A percentile compares a stretch with the other conserved stretches of the same genome.
These are phyloP conservation scores for Aspergillus jensenii DNA, from an alignment of 2,329 filamentous ascomycete genomes.

Conservation along the genomic window DNA sequence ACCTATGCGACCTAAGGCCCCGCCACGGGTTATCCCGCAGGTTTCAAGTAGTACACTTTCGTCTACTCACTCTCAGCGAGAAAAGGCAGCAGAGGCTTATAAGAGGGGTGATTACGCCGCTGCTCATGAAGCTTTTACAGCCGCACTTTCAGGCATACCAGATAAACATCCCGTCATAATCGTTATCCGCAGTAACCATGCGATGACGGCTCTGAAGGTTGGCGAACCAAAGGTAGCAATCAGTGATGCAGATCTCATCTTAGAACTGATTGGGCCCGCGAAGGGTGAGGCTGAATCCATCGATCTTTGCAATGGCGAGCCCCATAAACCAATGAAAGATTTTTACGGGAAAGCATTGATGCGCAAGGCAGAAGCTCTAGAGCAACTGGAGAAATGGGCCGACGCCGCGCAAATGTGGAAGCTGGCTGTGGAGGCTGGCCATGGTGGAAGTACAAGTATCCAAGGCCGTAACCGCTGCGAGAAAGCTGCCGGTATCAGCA, in stretches of 20 bases:
- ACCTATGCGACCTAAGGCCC: conserved; percentile 47
- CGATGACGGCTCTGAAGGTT: conserved; percentile 85
- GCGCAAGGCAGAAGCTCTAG: conserved; percentile 91
- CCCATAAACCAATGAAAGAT: conserved; percentile 82
- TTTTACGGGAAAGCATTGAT: conserved; percentile 91
- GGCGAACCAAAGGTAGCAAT: conserved; percentile 88
- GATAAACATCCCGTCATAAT: conserved; percentile 78
- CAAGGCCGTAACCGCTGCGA: conserved; percentile 88
- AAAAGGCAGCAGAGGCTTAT: conserved; percentile 82
- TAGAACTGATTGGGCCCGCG: conserved; percentile 74
- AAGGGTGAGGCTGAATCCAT: conserved; percentile 81
- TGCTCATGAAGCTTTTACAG: conserved; percentile 79
- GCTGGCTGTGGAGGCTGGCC: conserved; percentile 75
- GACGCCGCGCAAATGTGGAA: conserved; percentile 83
- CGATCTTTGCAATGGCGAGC: conserved; percentile 62
- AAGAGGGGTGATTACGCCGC: conserved; percentile 90
- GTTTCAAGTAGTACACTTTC: conserved; percentile 69
- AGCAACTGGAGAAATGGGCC: conserved; percentile 91
- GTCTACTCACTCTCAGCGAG: conserved; percentile 74
- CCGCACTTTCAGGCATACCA: conserved; percentile 73
- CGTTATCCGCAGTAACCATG: conserved; percentile 86
- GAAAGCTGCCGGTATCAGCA: conserved; percentile 73
- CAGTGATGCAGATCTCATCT: conserved; percentile 75
- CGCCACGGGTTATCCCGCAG: conserved; percentile 57
- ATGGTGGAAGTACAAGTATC: conserved; percentile 81